These are phyloP conservation scores for Artemisia tridentata DNA, from an alignment of 129 eudicot species.

Conservation along the genomic window DNA sequence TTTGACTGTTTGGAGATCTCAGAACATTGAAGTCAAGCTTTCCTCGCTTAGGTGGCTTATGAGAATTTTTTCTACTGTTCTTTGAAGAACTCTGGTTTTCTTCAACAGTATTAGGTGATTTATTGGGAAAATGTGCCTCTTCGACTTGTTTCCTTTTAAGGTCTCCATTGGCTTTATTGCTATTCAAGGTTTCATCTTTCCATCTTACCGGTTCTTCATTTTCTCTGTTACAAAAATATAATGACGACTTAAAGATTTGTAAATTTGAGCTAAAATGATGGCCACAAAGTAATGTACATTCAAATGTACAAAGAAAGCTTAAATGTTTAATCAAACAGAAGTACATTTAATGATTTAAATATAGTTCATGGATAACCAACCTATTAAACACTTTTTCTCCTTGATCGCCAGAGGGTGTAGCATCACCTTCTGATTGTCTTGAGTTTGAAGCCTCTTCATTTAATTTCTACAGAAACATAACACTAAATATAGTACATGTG, in stretches of 20 bases:
- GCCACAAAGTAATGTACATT: too few relatives aligned
- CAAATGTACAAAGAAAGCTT: too few relatives aligned
- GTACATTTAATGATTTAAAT: too few relatives aligned
- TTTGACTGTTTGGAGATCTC: constrained; percentile 55
- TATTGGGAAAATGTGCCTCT: constrained; percentile 36
- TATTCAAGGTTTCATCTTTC: constrained; percentile 12
- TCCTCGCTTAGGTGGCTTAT: constrained; percentile 52
- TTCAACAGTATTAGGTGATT: constrained; percentile 35
- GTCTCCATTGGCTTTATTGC: constrained; percentile 45
- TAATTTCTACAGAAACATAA: constrained; percentile 59
- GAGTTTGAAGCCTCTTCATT: constrained; percentile 49
- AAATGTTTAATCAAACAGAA: too few relatives aligned
- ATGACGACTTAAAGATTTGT: not conserved
- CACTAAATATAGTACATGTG: constrained; percentile 14
- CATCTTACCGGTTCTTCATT: constrained; percentile 31
- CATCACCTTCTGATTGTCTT: constrained; percentile 48
- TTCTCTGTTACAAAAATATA: constrained; percentile 41
- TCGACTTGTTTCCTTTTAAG: constrained; percentile 65
- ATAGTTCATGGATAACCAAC: constrained; percentile 28
- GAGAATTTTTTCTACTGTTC: constrained; percentile 34
- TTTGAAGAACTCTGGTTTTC: constrained; percentile 40
- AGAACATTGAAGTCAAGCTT: constrained; percentile 70
- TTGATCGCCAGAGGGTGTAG: constrained; percentile 51
- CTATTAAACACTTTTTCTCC: constrained; percentile 39
- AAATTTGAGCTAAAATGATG: not conserved